These are phyloP conservation scores for Fusarium agapanthi DNA, from an alignment of 2,329 filamentous ascomycete species.

Conservation along the genomic window DNA sequence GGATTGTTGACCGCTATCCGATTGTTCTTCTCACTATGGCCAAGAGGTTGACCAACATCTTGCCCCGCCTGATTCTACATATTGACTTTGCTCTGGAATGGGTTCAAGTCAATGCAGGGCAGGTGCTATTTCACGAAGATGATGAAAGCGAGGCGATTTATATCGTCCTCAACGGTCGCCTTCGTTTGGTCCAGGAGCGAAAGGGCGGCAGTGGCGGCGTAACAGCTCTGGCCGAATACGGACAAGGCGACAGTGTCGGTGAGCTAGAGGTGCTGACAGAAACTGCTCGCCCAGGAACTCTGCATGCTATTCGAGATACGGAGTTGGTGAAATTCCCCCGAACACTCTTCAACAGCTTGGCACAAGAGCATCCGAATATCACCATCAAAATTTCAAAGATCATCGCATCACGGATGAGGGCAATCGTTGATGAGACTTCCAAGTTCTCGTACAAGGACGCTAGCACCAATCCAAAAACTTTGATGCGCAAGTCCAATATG, in stretches of 20 bases:
- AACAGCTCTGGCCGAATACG: constrained; percentile 89
- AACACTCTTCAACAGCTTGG: constrained; percentile 95
- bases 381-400: constrained; percentile 99
- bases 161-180: constrained; percentile 91
- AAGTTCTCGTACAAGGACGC: constrained; percentile 72
- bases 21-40: constrained; percentile 95
- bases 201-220: constrained; percentile 84
- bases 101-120: constrained; percentile 94
- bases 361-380: constrained; percentile 95
- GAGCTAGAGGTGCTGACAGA: constrained; percentile 98
- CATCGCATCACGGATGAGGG: constrained; percentile 93
- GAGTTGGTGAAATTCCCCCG: constrained; percentile 96
- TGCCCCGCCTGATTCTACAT: constrained; percentile 90
- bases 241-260: constrained; percentile 96
- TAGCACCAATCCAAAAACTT: constrained; percentile 60
- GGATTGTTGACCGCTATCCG: constrained; percentile 91
- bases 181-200: constrained; percentile 84
- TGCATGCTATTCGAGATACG: constrained; percentile 96
- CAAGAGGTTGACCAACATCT: constrained; percentile 87
- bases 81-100: constrained; percentile 99
- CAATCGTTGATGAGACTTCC: constrained; percentile 83
- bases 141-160: constrained; percentile 99
- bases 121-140: constrained; percentile 91
- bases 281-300: constrained; percentile 84
- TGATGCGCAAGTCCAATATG: constrained; percentile 80